Conservation (phyloP, 352 stramenopile genomes). For the Globisporangium ultimum region DNA sequence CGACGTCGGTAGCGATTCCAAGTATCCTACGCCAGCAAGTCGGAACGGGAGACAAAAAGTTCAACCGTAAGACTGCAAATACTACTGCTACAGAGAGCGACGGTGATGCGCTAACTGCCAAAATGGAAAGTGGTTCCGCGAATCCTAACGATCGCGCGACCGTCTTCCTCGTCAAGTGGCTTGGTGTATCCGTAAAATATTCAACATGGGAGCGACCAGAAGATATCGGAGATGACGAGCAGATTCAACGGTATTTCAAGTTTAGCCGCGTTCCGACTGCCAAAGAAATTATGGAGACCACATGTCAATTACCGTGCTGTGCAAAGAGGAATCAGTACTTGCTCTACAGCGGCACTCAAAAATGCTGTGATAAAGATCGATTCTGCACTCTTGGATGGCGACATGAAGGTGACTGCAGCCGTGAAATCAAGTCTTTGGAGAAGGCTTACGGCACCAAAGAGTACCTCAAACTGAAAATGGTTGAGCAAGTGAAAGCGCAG, state of each 20-base stretch:
- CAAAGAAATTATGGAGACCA: conserved; percentile 81
- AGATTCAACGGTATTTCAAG: conserved; percentile 89
- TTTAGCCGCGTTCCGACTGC: conserved; percentile 77
- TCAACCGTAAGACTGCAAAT: conserved; percentile 45
- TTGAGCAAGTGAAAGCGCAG: conserved; percentile 86
- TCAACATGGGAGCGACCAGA: conserved; percentile 87
- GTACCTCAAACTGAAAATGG: conserved; percentile 71
- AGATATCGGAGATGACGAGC: conserved; percentile 87
- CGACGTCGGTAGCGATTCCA: conserved; percentile 23
- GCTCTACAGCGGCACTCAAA: conserved; percentile 37
- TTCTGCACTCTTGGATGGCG: conserved; percentile 80
- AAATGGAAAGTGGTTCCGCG: conserved; percentile 6
- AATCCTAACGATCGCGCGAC: conserved; percentile 45
- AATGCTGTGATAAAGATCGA: conserved; percentile 73
- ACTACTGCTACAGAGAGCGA: conserved; percentile 20
- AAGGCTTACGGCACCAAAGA: conserved; percentile 63
- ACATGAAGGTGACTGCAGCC: conserved; percentile 76
- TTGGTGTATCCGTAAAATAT: conserved; percentile 79
- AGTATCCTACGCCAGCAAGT: conserved; percentile 49
- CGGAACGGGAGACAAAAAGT: conserved; percentile 58
- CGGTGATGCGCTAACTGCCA: conserved; percentile 19
- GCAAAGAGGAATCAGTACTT: conserved; percentile 72
- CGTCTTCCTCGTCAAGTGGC: conserved; percentile 88
- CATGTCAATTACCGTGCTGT: conserved; percentile 84
- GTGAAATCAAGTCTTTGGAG: conserved; percentile 66